These are phyloP conservation scores for Pythium dissotocum DNA, from an alignment of 352 stramenopile species.

Conservation along the genomic window DNA sequence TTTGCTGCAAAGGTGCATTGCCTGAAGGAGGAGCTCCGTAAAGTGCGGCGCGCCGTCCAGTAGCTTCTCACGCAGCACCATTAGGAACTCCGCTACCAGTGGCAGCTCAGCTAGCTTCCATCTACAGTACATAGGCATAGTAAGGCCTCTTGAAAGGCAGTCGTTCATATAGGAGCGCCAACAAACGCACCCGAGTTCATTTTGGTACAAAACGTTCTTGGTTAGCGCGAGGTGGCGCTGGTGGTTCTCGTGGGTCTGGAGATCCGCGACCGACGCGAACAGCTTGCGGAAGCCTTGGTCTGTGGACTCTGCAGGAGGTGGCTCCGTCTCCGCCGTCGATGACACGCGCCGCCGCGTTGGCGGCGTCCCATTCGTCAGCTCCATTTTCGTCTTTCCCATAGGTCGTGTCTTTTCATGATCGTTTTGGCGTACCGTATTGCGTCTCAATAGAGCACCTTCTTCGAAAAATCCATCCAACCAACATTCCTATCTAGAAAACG, in stretches of 20 bases:
- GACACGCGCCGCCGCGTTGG: slow-evolving; percentile 10
- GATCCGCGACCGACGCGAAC: slow-evolving; percentile 56
- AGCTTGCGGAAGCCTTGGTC: slow-evolving; percentile 64
- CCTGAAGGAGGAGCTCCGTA: slow-evolving; percentile 38
- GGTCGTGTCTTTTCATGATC: slow-evolving; percentile 28
- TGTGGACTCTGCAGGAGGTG: slow-evolving; percentile 22
- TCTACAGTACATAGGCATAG: slow-evolving; percentile 26
- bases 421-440: not conserved
- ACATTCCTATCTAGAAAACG: slow-evolving; percentile 8
- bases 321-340: not conserved
- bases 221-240: slow-evolving; percentile 70
- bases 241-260: slow-evolving; percentile 65
- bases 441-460: slow-evolving; percentile 5
- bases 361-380: not conserved
- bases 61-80: slow-evolving; percentile 59
- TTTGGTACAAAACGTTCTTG: slow-evolving; percentile 78
- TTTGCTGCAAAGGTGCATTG: slow-evolving; percentile 42
- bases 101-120: slow-evolving; percentile 72
- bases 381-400: not conserved
- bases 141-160: not conserved
- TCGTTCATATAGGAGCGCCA: not conserved
- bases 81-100: slow-evolving; percentile 59
- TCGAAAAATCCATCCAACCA: slow-evolving; percentile 5
- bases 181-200: slow-evolving; percentile 51
- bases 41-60: slow-evolving; percentile 48